A percentile compares a stretch with the other conserved stretches of the same genome.
These are phyloP conservation scores for Lasiosphaeria ovina DNA, from an alignment of 495 filamentous ascomycete genomes.

Conservation along the genomic window DNA sequence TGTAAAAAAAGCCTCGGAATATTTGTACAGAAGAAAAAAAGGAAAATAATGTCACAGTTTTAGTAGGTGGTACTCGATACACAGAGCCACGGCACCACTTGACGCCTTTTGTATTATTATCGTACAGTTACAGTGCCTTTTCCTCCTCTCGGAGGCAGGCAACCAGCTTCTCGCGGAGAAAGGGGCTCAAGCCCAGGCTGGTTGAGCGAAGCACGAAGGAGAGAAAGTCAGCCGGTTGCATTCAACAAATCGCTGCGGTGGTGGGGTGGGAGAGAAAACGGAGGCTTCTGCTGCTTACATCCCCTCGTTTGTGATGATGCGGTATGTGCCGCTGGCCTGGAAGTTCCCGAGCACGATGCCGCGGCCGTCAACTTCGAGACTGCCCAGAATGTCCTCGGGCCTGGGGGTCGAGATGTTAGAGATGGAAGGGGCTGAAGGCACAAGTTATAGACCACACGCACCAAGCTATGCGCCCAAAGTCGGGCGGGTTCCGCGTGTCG, in stretches of 20 bases:
- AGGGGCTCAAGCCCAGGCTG: conserved; percentile 29
- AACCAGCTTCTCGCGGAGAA: conserved; percentile 27
- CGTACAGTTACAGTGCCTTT: conserved; percentile 4
- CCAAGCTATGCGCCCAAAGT: conserved; percentile 87
- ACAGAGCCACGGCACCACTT: no score
- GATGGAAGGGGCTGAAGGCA: not conserved
- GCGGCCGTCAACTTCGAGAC: conserved; percentile 74
- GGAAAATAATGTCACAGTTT: no score
- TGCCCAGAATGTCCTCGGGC: conserved; percentile 92
- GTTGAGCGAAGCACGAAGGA: not conserved
- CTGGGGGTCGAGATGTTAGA: conserved; percentile 6
- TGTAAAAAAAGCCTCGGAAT: no score
- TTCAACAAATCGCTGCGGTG: no score
- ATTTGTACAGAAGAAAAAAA: no score
- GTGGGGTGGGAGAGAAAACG: not conserved
- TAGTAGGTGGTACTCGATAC: no score
- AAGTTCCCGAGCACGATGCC: conserved; percentile 71
- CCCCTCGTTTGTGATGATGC: conserved; percentile 66
- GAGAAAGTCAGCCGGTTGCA: not conserved
- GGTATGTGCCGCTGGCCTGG: conserved; percentile 65
- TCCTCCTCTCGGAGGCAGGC: conserved; percentile 27
- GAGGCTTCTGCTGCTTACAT: conserved; percentile 51
- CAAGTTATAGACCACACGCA: conserved; percentile 4
- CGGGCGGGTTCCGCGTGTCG: conserved; percentile 76
- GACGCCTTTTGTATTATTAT: no score